Conservation (phyloP, 169 alveolate genomes). For the Babesia sp. region DNA sequence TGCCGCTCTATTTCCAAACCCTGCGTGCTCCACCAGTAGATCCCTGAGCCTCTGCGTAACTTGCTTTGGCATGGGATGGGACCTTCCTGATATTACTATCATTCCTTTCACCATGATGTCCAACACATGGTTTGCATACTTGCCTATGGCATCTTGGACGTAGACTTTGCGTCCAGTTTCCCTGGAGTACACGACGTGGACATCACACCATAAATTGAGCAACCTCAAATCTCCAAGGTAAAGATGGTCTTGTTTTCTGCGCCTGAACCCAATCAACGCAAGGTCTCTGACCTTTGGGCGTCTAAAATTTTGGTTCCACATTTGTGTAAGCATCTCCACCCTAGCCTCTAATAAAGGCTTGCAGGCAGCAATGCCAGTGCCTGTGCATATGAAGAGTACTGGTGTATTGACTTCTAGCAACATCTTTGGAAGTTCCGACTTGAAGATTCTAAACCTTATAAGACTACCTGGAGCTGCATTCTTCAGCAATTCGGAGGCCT, state of each 20-base stretch:
- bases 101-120: conserved; percentile 33
- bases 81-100: conserved; percentile 57
- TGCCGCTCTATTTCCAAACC: conserved; percentile 38
- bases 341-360: conserved; percentile 53
- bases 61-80: conserved; percentile 70
- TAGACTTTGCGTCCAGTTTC: conserved; percentile 38
- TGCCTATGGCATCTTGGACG: conserved; percentile 47
- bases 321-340: background rate
- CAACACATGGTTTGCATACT: conserved; percentile 18
- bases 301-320: conserved; percentile 22
- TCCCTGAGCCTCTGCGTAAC: conserved; percentile 33
- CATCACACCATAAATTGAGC: conserved; percentile 38
- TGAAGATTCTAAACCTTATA: conserved; percentile 2
- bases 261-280: conserved; percentile 61
- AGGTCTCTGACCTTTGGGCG: conserved; percentile 41
- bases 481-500: conserved; percentile 30
- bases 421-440: background rate
- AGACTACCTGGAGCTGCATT: conserved; percentile 1
- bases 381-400: conserved; percentile 59
- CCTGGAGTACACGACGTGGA: conserved; percentile 59
- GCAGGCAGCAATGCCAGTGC: conserved; percentile 58
- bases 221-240: conserved; percentile 24
- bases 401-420: conserved; percentile 36
- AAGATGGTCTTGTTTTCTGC: conserved; percentile 47
- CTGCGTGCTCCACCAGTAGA: conserved; percentile 46